These are phyloP conservation scores for Tulasnella sp. DNA, from an alignment of 768 basidiomycete species.

Conservation along the genomic window DNA sequence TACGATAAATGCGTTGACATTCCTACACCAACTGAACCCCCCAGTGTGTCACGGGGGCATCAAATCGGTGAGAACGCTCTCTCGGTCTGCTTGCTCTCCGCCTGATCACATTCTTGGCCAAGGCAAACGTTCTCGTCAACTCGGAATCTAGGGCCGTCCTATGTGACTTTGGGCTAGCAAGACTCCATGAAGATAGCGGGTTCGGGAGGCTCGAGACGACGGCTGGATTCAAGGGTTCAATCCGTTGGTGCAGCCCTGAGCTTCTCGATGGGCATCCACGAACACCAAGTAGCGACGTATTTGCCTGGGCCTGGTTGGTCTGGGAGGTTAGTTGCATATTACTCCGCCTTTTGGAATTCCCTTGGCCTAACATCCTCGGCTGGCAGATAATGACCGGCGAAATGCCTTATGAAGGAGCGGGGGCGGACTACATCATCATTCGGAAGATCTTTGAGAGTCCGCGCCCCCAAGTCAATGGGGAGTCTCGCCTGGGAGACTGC, in stretches of 20 bases:
- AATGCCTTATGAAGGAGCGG: neutral
- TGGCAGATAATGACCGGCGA: conserved; percentile 7
- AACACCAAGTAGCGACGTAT: neutral
- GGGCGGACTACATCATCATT: neutral
- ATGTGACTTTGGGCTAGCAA: conserved; percentile 16
- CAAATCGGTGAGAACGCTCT: neutral
- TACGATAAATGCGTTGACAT: neutral
- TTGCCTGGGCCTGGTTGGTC: conserved; percentile 4
- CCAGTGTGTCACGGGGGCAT: neutral
- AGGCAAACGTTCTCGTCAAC: conserved; percentile 17
- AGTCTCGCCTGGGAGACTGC: neutral
- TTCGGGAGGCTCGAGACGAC: neutral
- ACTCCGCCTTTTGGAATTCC: too few relatives aligned
- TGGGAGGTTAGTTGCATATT: neutral
- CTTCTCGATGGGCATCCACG: neutral
- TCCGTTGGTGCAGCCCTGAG: conserved; percentile 18
- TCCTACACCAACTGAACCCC: neutral
- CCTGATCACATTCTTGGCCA: neutral
- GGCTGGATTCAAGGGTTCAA: conserved; percentile 16
- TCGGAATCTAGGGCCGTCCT: neutral
- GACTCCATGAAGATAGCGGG: neutral
- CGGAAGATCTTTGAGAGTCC: neutral
- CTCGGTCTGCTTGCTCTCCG: too few relatives aligned
- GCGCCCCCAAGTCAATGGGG: neutral
- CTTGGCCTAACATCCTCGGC: neutral